Percentiles rank a stretch among this genome's conserved stretches.
Conservation (phyloP, 805 yeast species). For the Candida palmyrensis region DNA sequence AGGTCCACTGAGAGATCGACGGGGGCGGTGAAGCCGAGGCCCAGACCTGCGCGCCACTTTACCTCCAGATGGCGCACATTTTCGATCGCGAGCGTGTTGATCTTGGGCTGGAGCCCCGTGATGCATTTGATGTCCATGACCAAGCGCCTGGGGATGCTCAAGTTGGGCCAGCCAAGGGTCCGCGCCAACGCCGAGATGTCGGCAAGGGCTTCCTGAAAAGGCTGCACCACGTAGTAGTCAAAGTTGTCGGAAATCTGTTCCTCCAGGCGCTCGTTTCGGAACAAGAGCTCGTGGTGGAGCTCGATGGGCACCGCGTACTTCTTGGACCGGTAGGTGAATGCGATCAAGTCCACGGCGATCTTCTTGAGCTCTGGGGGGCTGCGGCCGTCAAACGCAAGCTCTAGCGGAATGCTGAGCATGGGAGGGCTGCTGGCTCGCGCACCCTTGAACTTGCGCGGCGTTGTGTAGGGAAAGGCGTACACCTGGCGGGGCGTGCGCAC, state of each 20-base stretch:
- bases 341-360: conserved; percentile 24
- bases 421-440: conserved; percentile 1
- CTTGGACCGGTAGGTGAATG: conserved; percentile 24
- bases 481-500: conserved; percentile 12
- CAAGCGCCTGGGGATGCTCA: conserved; percentile 14
- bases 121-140: conserved; percentile 23
- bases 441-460: conserved; percentile 10
- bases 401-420: conserved; percentile 14
- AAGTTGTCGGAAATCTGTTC: conserved; percentile 13
- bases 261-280: conserved; percentile 11
- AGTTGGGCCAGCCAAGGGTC: conserved; percentile 12
- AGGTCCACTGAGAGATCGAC: not conserved
- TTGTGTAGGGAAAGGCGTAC: conserved; percentile 10
- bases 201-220: conserved; percentile 15
- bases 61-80: conserved; percentile 5
- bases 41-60: conserved; percentile 4
- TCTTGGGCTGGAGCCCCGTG: conserved; percentile 18
- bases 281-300: conserved; percentile 30
- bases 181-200: conserved; percentile 12
- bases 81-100: conserved; percentile 14
- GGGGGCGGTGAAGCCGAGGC: not conserved
- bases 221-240: conserved; percentile 16
- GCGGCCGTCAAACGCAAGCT: conserved; percentile 12
- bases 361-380: conserved; percentile 18
- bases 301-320: conserved; percentile 34